phyloP scores from a whole-genome alignment of 345 rosid genomes.

The Linum lewisii region DNA sequence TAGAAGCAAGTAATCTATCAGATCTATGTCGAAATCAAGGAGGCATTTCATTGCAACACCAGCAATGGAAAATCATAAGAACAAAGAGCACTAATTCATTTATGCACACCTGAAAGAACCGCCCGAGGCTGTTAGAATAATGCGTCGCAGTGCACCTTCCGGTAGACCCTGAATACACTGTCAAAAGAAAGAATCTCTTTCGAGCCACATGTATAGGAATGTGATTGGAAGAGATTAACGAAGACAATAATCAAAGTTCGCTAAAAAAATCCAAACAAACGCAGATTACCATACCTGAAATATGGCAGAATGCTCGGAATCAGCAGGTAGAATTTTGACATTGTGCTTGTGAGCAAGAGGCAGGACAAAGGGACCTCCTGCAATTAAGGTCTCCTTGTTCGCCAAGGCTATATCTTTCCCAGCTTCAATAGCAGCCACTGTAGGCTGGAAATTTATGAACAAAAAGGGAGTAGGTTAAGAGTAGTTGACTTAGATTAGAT shows the following conservation, averaged over 20 bases:
- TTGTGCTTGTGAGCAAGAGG: constrained; percentile 86
- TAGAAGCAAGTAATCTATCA: constrained; percentile 15
- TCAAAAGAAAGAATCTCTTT: constrained; percentile 15
- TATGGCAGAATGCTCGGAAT: constrained; percentile 98
- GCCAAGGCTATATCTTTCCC: constrained; percentile 95
- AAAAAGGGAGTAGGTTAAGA: constrained; percentile 1
- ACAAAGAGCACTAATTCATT: no score
- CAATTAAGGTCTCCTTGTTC: constrained; percentile 92
- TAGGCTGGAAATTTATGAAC: constrained; percentile 41
- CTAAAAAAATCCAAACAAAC: constrained; percentile 8
- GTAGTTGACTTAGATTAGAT: constrained; percentile 1
- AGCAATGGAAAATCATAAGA: no score
- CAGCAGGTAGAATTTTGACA: constrained; percentile 94
- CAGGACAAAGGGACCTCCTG: constrained; percentile 95
- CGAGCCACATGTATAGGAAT: constrained; percentile 1
- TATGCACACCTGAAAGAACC: constrained; percentile 89
- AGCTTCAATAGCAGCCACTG: constrained; percentile 95
- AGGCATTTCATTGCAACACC: neutral
- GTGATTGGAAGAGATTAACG: neutral
- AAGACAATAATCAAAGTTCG: constrained; percentile 2
- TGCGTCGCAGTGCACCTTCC: constrained; percentile 72
- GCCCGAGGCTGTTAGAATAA: constrained; percentile 94
- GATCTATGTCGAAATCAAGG: neutral
- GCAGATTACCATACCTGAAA: constrained; percentile 56
- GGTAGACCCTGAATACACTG: constrained; percentile 97